Conservation (phyloP, 2,329 filamentous ascomycete genomes). For the Thyridium curvatum region DNA sequence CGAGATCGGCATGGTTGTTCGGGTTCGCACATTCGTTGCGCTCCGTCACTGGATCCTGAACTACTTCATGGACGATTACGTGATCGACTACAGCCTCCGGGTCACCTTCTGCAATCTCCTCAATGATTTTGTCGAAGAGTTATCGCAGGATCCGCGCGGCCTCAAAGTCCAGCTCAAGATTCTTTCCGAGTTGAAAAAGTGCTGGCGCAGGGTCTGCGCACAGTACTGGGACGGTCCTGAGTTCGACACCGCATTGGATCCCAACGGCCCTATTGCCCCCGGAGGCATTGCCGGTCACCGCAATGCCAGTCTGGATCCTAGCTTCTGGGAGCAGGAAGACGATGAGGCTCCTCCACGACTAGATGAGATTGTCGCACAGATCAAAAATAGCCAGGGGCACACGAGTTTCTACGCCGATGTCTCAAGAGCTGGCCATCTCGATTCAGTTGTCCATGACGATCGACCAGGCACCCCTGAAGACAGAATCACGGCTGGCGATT, state of each 20-base stretch:
- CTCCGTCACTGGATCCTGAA: conserved; percentile 96
- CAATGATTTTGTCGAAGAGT: conserved; percentile 59
- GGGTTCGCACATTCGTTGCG: conserved; percentile 91
- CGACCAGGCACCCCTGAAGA: conserved; percentile 37
- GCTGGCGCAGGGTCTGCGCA: conserved; percentile 87
- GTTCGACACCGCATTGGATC: conserved; percentile 52
- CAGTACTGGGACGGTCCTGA: conserved; percentile 80
- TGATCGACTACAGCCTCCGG: conserved; percentile 67
- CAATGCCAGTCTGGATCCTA: conserved; percentile 47
- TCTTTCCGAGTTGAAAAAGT: conserved; percentile 89
- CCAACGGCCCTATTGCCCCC: conserved; percentile 64
- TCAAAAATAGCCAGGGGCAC: conserved; percentile 17
- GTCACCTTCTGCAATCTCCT: conserved; percentile 73
- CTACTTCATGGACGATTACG: conserved; percentile 94
- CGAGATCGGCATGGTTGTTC: conserved; percentile 86
- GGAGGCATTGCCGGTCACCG: conserved; percentile 65
- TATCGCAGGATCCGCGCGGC: conserved; percentile 35
- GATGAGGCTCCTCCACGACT: conserved; percentile 37
- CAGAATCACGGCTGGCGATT: conserved; percentile 20
- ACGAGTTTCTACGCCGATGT: conserved; percentile 40
- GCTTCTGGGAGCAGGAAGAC: conserved; percentile 42
- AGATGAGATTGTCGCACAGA: conserved; percentile 28
- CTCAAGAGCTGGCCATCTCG: conserved; percentile 38
- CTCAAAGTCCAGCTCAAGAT: conserved; percentile 69
- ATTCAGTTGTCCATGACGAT: conserved; percentile 36